These are phyloP conservation scores for Nemophila menziesii DNA, from an alignment of 257 asterid genomes.

Conservation along the genomic window DNA sequence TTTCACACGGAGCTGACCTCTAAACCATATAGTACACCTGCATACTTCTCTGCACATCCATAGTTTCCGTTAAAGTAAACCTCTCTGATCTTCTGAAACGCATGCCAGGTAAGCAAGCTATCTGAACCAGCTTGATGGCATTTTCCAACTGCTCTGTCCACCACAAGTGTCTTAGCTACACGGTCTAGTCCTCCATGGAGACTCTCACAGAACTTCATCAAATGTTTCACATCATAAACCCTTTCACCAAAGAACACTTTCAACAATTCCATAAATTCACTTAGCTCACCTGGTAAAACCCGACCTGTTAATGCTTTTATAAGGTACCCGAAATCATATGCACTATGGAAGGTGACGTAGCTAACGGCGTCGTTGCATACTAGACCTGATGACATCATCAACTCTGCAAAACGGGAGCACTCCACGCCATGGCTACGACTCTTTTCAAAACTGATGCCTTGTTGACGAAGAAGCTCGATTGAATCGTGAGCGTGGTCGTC, in stretches of 20 bases:
- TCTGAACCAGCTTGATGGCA: slow-evolving; percentile 90
- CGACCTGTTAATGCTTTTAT: slow-evolving; percentile 54
- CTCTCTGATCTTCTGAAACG: slow-evolving; percentile 41
- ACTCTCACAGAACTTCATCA: slow-evolving; percentile 48
- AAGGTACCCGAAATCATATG: slow-evolving; percentile 66
- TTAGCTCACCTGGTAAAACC: slow-evolving; percentile 30
- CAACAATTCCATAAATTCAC: slow-evolving; percentile 40
- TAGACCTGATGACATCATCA: slow-evolving; percentile 60
- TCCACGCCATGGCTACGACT: slow-evolving; percentile 32
- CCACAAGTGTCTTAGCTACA: slow-evolving; percentile 41
- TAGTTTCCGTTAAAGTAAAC: slow-evolving; percentile 34
- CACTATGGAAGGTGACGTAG: slow-evolving; percentile 62
- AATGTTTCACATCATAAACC: slow-evolving; percentile 70
- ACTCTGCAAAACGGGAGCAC: slow-evolving; percentile 42
- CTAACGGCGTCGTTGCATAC: slow-evolving; percentile 42
- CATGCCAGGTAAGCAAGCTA: slow-evolving; percentile 71
- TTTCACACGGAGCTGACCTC: slow-evolving; percentile 31
- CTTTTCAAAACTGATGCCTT: slow-evolving; percentile 45
- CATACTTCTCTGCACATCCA: slow-evolving; percentile 34
- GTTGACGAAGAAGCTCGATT: slow-evolving; percentile 48
- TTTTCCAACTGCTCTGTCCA: slow-evolving; percentile 47
- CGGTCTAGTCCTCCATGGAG: slow-evolving; percentile 75
- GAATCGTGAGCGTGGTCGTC: slow-evolving; percentile 52
- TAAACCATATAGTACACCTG: slow-evolving; percentile 79
- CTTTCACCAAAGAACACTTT: slow-evolving; percentile 44